These are phyloP conservation scores for Suillus luteus DNA, from an alignment of 768 basidiomycete species.

Conservation along the genomic window DNA sequence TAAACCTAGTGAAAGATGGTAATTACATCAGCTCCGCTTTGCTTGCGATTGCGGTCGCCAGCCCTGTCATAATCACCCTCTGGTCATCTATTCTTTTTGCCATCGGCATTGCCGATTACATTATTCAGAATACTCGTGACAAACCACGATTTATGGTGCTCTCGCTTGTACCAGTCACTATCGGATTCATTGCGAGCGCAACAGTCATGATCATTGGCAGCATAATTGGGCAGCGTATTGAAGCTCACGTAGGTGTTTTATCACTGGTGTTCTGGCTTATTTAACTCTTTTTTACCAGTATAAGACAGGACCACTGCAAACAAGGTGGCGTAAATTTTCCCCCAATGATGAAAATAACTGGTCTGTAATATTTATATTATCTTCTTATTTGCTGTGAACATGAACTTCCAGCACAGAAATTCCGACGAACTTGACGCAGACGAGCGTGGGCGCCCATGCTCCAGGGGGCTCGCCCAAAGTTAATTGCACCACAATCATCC, in stretches of 20 bases:
- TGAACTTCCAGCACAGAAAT: background rate
- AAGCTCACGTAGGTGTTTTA: background rate
- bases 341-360: background rate
- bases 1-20: background rate
- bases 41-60: background rate
- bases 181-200: background rate
- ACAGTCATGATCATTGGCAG: background rate
- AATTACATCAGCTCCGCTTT: background rate
- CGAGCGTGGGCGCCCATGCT: background rate
- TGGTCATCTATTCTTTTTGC: slow-evolving; percentile 6
- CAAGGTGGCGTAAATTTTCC: background rate
- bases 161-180: slow-evolving; percentile 3
- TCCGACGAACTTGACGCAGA: background rate
- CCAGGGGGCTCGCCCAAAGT: too few species aligned
- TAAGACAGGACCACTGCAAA: background rate
- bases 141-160: background rate
- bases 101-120: background rate
- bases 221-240: background rate
- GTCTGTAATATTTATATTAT: background rate
- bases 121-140: background rate
- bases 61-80: slow-evolving; percentile 1
- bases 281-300: background rate
- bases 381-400: background rate
- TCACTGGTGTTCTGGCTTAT: background rate
- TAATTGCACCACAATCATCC: background rate